Conservation (phyloP, 2,329 filamentous ascomycete species). For the Sclerotinia glacialis region DNA sequence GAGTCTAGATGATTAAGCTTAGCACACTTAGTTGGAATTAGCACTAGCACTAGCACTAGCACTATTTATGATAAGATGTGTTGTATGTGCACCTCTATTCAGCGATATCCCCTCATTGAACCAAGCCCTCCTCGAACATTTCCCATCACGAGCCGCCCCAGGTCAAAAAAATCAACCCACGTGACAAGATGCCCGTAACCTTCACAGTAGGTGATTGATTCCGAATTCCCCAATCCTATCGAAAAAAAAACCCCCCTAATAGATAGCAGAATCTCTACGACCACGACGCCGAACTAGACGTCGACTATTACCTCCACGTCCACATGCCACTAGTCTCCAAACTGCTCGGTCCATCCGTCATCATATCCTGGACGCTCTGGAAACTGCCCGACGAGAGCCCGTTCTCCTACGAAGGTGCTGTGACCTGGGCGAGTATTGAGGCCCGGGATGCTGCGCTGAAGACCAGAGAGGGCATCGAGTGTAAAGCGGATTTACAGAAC, state of each 20-base stretch:
- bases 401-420: background rate
- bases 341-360: background rate
- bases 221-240: background rate
- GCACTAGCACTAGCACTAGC: too few relatives aligned
- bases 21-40: too few relatives aligned
- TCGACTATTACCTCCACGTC: background rate
- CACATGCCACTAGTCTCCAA: background rate
- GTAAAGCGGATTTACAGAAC: background rate
- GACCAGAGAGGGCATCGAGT: background rate
- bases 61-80: too few relatives aligned
- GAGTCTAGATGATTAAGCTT: too few relatives aligned
- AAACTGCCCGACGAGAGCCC: background rate
- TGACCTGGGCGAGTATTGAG: background rate
- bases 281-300: accelerated
- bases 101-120: background rate
- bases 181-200: too few relatives aligned
- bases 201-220: too few relatives aligned
- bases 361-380: background rate
- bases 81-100: background rate
- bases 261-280: background rate
- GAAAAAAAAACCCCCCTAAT: too few relatives aligned
- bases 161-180: too few relatives aligned
- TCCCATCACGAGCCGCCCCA: too few relatives aligned
- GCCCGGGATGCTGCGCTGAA: background rate
- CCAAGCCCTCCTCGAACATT: background rate